Evolutionary conservation across 768 basidiomycete species (phyloP).

Genomic region (Termitomyces sp.): DNA sequence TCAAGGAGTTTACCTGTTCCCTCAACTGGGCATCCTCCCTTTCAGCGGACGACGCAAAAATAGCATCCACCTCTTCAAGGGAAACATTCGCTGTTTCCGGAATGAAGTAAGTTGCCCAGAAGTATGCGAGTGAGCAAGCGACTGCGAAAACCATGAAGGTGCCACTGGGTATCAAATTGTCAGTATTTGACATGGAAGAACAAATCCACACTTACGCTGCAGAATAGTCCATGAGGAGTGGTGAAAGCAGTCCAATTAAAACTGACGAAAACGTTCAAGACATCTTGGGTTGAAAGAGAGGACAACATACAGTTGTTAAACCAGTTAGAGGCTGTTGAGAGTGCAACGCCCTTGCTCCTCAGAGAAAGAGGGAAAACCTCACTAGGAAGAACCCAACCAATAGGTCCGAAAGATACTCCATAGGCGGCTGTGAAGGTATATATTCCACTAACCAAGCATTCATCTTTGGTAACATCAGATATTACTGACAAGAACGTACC

Average conservation of each 20-base stretch:
- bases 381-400: conserved; percentile 80
- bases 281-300: background rate
- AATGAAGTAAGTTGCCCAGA: conserved; percentile 66
- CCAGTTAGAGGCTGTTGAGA: conserved; percentile 87
- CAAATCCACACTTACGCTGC: conserved; percentile 39
- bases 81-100: conserved; percentile 78
- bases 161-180: conserved; percentile 21
- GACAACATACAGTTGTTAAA: conserved; percentile 62
- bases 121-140: conserved; percentile 60
- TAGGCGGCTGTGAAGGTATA: conserved; percentile 77
- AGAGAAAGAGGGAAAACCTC: conserved; percentile 80
- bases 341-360: conserved; percentile 75
- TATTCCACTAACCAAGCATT: conserved; percentile 38
- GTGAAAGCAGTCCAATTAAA: conserved; percentile 70
- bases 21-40: conserved; percentile 47
- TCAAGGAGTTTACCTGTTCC: conserved; percentile 39
- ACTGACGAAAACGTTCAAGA: conserved; percentile 35
- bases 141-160: conserved; percentile 67
- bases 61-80: conserved; percentile 68
- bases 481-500: conserved; percentile 30
- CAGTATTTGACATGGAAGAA: background rate
- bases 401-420: conserved; percentile 72
- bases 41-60: conserved; percentile 59
- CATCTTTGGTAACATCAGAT: background rate
- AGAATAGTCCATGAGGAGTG: conserved; percentile 56